These are phyloP conservation scores for Vigna reflexopilosa DNA, from an alignment of 306 rosid genomes.

Conservation along the genomic window DNA sequence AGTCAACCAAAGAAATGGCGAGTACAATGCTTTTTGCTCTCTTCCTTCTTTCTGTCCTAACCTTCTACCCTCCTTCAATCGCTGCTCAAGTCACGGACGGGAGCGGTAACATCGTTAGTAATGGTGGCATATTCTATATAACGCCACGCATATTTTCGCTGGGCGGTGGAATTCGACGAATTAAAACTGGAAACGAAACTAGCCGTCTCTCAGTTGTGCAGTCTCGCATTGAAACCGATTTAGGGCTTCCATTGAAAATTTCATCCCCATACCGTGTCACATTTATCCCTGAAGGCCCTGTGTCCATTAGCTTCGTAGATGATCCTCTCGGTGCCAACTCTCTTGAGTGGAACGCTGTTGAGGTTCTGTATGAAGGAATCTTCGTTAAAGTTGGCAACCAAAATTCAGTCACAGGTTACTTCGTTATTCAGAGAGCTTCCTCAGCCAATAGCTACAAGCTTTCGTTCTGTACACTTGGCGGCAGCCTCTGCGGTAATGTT, in stretches of 20 bases:
- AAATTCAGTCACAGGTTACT: not conserved
- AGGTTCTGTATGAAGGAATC: not conserved
- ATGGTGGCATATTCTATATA: too few relatives aligned
- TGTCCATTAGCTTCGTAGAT: too few relatives aligned
- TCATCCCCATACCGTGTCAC: rapidly evolving
- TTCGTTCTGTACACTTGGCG: not conserved
- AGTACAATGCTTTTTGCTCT: not conserved
- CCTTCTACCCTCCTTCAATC: not conserved
- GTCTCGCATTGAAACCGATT: not conserved
- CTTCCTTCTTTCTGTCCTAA: not conserved
- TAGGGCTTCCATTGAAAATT: not conserved
- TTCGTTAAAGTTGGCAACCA: not conserved
- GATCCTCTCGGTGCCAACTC: not conserved
- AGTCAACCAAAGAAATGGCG: not conserved
- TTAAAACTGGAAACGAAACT: too few relatives aligned
- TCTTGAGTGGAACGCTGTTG: not conserved
- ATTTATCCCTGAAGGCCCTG: not conserved
- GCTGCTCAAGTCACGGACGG: not conserved
- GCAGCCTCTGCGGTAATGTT: not conserved
- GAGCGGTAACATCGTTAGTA: not conserved
- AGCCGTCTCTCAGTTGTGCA: not conserved
- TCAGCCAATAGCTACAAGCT: not conserved
- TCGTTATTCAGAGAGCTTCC: not conserved
- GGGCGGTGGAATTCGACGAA: too few relatives aligned
- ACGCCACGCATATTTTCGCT: too few relatives aligned